Percentiles rank a stretch among this genome's conserved stretches.
These are phyloP conservation scores for Amauroascus verrucosus DNA, from an alignment of 2,329 filamentous ascomycete species.

Conservation along the genomic window DNA sequence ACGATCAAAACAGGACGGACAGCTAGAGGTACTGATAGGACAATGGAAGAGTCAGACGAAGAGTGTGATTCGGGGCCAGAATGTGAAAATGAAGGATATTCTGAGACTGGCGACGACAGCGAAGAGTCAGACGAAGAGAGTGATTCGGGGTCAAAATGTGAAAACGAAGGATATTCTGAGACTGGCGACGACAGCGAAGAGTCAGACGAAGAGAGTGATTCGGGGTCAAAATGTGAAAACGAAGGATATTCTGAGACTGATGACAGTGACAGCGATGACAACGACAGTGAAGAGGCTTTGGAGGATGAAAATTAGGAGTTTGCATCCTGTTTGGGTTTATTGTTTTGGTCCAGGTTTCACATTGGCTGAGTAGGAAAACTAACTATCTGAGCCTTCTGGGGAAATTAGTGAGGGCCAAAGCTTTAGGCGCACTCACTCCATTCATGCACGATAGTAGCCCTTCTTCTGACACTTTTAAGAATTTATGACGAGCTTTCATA, in stretches of 20 bases:
- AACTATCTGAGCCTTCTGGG: too few species aligned
- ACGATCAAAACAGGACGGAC: not conserved
- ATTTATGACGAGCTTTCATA: too few species aligned
- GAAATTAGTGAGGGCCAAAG: too few species aligned
- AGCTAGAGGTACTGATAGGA: not conserved
- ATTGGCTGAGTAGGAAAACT: too few species aligned
- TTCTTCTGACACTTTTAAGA: too few species aligned
- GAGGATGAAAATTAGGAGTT: not conserved
- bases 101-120: too few species aligned
- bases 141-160: slow-evolving; percentile 4
- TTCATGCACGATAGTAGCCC: too few species aligned
- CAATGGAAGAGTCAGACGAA: not conserved
- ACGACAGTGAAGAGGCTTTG: not conserved
- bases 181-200: too few species aligned
- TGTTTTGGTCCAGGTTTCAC: too few species aligned
- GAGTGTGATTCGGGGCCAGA: slow-evolving; percentile 3
- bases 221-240: slow-evolving; percentile 1
- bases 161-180: not conserved
- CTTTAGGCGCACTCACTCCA: too few species aligned
- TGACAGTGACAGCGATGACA: too few species aligned
- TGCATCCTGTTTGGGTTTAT: slow-evolving; percentile 16
- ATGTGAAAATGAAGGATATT: slow-evolving; percentile 1
- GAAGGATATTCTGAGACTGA: not conserved
- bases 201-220: not conserved
- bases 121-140: not conserved